Base-by-base conservation (phyloP, 1,139 yeast species). In the Yamadazyma epiphylla region DNA sequence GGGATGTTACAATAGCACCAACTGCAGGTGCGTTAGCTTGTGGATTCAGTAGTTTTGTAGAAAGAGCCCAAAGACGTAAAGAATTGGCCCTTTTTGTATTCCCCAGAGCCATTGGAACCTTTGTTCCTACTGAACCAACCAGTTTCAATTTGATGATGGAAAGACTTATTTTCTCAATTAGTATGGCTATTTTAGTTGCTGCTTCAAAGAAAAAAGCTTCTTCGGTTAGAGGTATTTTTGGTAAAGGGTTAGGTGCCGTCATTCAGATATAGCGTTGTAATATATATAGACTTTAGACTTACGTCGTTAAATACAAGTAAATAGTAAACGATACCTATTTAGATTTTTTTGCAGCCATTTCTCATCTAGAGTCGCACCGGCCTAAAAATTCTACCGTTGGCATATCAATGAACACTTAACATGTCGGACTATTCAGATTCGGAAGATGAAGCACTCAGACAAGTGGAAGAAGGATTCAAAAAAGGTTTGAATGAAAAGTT, bases 81-180 rank as follows among this genome's bases (percentile, higher is more conserved):
- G 68, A 61, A 39, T 58, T 61, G 54, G 67, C 67, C 0, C 47
- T 61, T 27, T 61, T 61, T 37, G 67, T 60, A 15, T 63, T 65
- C 4, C 68, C 68, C 3, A 38, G 64, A 28, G 68, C 62, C 5
- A 43, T 60, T 35, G 67, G 66, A 5, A 60, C 67, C 9, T 36
- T 61, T 22, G 50, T 60, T 6, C 54, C 62, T 5, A 30, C 55
- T 7, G 58, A 53, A 14, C 48, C 58, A 4, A 43, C 62, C 4
- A 31, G 38, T n/a, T 35, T 28, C 19, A 58, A 58, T 37, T 45
- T 60, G 30, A 39, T 42, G 22, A 38, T 54, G 5, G 68, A 61
- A 38, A 38, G 60, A 21, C 24, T 57, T 11, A 51, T 51, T 11
- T 60, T 61, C 39, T 51, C 65, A 3, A 30, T 58, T 5, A 51